Conservation (phyloP, 1,139 yeast genomes). For the Pichia sp. region DNA sequence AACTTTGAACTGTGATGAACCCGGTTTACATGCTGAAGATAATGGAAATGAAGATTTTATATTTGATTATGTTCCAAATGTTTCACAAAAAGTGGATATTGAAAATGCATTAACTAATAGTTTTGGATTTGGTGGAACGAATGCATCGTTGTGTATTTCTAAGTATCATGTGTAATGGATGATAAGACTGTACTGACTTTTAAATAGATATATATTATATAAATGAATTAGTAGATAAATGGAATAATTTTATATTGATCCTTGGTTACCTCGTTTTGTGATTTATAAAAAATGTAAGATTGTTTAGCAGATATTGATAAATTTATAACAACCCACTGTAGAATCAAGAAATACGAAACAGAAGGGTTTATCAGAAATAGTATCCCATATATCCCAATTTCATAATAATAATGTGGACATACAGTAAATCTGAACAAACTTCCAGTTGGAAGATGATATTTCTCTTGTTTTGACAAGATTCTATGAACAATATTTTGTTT, state of each 20-base stretch:
- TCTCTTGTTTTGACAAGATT: constrained; percentile 52
- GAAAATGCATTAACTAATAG: constrained; percentile 68
- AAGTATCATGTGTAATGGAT: constrained; percentile 9
- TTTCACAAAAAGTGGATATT: constrained; percentile 30
- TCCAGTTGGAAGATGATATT: constrained; percentile 58
- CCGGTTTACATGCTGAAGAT: constrained; percentile 44
- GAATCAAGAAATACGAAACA: constrained; percentile 18
- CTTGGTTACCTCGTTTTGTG: constrained; percentile 12
- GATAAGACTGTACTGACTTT: background rate
- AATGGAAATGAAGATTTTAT: constrained; percentile 35
- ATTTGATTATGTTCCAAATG: constrained; percentile 57
- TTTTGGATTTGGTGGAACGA: constrained; percentile 97
- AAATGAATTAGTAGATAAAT: constrained; percentile 22
- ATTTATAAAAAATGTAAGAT: constrained; percentile 45
- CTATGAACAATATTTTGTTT: constrained; percentile 57
- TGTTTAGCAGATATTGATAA: constrained; percentile 58
- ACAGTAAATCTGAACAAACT: constrained; percentile 48
- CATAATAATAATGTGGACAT: constrained; percentile 82
- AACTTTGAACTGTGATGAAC: constrained; percentile 58
- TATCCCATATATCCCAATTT: constrained; percentile 53
- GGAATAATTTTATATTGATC: constrained; percentile 33
- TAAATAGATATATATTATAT: background rate
- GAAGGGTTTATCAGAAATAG: constrained; percentile 23
- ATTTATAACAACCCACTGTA: constrained; percentile 58
- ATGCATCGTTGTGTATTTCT: constrained; percentile 58